Conservation (phyloP, 1,284 basidiomycete genomes). For the Laetiporus sulphureus region DNA sequence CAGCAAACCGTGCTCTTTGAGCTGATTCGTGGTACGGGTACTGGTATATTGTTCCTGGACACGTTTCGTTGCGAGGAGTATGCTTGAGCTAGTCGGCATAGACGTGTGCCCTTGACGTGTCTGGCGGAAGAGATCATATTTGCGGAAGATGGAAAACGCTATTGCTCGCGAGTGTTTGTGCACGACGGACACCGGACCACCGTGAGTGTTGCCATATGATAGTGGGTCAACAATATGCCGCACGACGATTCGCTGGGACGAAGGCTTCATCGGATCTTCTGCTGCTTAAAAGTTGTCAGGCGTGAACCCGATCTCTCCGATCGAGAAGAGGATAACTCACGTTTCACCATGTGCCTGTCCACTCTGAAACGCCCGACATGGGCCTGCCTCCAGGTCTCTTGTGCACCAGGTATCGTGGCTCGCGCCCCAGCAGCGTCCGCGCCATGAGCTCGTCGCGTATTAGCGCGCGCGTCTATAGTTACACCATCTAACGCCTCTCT, state of each 20-base stretch:
- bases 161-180: constrained; percentile 73
- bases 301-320: too few relatives aligned
- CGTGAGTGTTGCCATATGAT: constrained; percentile 31
- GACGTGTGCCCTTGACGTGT: constrained; percentile 16
- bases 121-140: constrained; percentile 36
- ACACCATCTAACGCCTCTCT: constrained; percentile 19
- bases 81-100: constrained; percentile 38
- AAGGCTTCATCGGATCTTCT: constrained; percentile 46
- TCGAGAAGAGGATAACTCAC: too few relatives aligned
- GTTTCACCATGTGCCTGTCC: constrained; percentile 38
- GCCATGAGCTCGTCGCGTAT: too few relatives aligned
- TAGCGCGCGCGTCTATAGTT: too few relatives aligned
- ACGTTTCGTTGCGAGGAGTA: constrained; percentile 60
- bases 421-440: constrained; percentile 14
- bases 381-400: constrained; percentile 66
- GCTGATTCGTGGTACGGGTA: constrained; percentile 64
- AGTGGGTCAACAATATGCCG: constrained; percentile 47
- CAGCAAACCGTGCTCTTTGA: constrained; percentile 61
- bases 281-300: too few relatives aligned
- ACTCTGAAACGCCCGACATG: constrained; percentile 61
- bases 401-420: constrained; percentile 39
- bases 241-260: constrained; percentile 61
- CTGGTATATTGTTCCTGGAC: constrained; percentile 74
- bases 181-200: constrained; percentile 59
- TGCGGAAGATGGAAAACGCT: constrained; percentile 70